Base-by-base conservation (phyloP, 257 asterid species). In the Scutellaria baicalensis region DNA sequence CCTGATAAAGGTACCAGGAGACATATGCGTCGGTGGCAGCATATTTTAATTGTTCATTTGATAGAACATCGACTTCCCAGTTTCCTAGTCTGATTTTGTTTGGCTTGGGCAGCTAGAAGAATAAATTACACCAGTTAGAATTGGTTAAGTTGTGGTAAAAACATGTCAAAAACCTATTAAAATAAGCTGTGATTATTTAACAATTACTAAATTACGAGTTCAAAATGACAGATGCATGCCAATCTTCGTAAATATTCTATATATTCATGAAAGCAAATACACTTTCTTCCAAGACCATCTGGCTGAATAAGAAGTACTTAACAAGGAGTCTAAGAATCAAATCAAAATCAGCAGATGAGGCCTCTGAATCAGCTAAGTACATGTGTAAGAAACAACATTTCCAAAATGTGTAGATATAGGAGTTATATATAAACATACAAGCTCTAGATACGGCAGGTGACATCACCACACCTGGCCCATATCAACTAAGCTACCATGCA, bases 11-110 rank as follows among this genome's bases (percentile, higher is more conserved):
- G 77, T 80, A 70, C 96, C 97, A 90, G 35, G 98, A 93, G 67
- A 82, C 75, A 6, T 88, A 93, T 57, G 98, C 98, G 83, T 93
- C 98, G 6, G 93, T 84, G 54, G 98, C 97, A 23, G 97, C 98
- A 78, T 93, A 93, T 6, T 76, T 73, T 62, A 90, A 72, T 81
- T 88, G 89, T 42, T 88, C 86, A 57, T 66, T 73, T 51, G 98
- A 88, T 68, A 93, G 80, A 81, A 49, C 74, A 36, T 76, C 75
- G 23, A 81, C 96, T 82, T 93, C 98, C 98, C 97, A 93, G 75
- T 93, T 93, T 60, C 98, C 98, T 66, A 85, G 76, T 79, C 96
- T 80, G 70, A 90, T 83, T 42, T 57, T 79, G 20, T 69, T 81
- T 64, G 96, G 93, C 74, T 93, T 93, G 18, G 97, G 97, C 69